phyloP scores from a whole-genome alignment of 2,329 filamentous ascomycete species.

The Akanthomyces dipterigenus region DNA sequence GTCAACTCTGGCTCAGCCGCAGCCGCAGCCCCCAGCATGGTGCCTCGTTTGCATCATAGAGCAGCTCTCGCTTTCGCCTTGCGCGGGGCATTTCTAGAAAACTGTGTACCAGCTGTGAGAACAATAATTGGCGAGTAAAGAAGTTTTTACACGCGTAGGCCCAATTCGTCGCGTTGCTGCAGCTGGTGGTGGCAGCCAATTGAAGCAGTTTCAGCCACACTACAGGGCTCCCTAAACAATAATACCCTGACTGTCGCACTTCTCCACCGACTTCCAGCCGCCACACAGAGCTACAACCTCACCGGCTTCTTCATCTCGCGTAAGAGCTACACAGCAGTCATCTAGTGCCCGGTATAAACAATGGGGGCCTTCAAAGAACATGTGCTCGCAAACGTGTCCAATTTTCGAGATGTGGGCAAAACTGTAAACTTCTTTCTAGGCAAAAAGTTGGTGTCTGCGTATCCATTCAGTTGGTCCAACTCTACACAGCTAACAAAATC shows the following conservation, averaged over 20 bases:
- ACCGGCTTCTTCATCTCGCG: neutral
- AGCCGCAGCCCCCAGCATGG: no score
- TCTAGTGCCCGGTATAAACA: neutral
- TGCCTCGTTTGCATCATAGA: no score
- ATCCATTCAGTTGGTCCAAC: neutral
- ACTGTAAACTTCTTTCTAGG: slow-evolving; percentile 56
- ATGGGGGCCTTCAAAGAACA: slow-evolving; percentile 17
- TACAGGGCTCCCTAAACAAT: neutral
- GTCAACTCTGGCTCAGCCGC: no score
- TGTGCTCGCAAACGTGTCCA: slow-evolving; percentile 41
- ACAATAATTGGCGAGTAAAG: no score
- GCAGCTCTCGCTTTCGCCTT: no score
- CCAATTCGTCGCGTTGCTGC: no score
- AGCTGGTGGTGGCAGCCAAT: neutral
- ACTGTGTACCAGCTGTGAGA: no score
- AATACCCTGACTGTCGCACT: no score
- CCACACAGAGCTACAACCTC: neutral
- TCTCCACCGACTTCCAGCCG: neutral
- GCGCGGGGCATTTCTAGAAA: no score
- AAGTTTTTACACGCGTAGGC: no score
- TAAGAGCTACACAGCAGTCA: neutral
- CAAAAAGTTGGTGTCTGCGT: slow-evolving; percentile 39
- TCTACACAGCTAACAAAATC: neutral
- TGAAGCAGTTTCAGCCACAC: neutral
- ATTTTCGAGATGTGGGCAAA: slow-evolving; percentile 70